Base-by-base conservation (phyloP, 2,329 filamentous ascomycete species). In the Claviceps paspali region DNA sequence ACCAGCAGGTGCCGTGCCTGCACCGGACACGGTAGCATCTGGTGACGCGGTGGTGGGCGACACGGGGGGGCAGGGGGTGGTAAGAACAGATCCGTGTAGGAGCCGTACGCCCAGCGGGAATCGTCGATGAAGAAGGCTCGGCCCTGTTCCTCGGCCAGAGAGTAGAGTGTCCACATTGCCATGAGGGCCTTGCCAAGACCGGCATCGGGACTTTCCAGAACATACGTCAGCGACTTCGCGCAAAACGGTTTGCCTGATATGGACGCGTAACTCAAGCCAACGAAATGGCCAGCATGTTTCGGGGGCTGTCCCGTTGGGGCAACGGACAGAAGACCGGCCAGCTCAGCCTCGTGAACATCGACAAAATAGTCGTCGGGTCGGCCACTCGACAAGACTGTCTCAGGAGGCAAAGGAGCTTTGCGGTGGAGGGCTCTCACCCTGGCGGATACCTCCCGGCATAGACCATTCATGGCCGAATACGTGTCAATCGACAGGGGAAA, bases 91-190 rank as follows among this genome's bases (percentile, higher is more conserved):
- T 73, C 68, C 1, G 68, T 68, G 51, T 83, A 93, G 36, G 68
- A 66, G 8, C 85, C 85, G 48, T 91, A 91, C 1, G 80, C 77
- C 79, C 86, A 93, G 45, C 79, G 69, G 6, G 79, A 75, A 56
- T 93, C 85, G 48, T 92, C 83, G 43, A 93, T 65, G 60, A 93
- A 92, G 57, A 93, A 92, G 1, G 75, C 67, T 18, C 84, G 67
- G 11, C 72, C 73, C 52, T 92, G 81, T 41, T 76, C 70, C 51
- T 79, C 67, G 2, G 85, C 83, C 38, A 92, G 60, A 3, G 82
- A 82, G 52, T 91, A 92, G 19, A 83, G 79, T 49, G 80, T 79
- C 84, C 85, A 94, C 39, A 93, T 53, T 50, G 78, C 70, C 69
- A 92, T 76, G 41, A 94, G 57, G 2, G 79, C 76, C 45, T 74